Evolutionary conservation across 1,284 basidiomycete species (phyloP), one percentile per base, ranked within the genome.

Genomic region (Ceratobasidium sp.): DNA sequence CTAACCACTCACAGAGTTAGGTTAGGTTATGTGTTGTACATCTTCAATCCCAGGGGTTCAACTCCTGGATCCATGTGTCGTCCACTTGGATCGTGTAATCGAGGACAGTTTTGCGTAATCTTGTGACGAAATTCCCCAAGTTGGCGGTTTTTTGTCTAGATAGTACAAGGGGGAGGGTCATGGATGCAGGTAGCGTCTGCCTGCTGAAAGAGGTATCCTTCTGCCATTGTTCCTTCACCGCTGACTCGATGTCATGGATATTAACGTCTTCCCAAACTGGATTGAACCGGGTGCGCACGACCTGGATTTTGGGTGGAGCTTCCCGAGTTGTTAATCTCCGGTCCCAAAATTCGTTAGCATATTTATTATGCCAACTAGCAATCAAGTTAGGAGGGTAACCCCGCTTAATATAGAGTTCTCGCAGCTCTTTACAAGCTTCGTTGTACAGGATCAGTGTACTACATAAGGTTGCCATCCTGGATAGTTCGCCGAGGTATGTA

Each of bases 401-500:
- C 28, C 83, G 80, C 40, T 51, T 66, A 0, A 81, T 58, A 73
- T 86, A 86, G 6, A 86, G 81, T 49, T 73, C 78, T 39, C 72
- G 67, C 15, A 86, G 79, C n/a, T 78, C 80, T 55, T 80, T 49
- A 10, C 84, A 71, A 3, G 83, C 82, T 0, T 81, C 82, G 13
- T 71, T 63, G 81, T 86, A 87, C 77, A 73, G 70, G 39, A 77
- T 77, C 33, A 77, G 53, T 10, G 53, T 82, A 81, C 83, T 84
- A 83, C 83, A 82, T 18, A 87, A 82, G 72, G 83, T 83, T 77
- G 86, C 86, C 58, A 87, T 60, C 66, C 85, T 77, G n/a, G 84
- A 84, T 79, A 86, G 82, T 75, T 87, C 86, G 42, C 86, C 85
- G 5, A 85, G 81, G 66, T 84, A 87, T 0, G 85, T 84, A 6